Percentiles rank a stretch among this genome's conserved stretches.
Evolutionary conservation across 257 asterid species (phyloP).

Genomic region (Solanum rostratum): DNA sequence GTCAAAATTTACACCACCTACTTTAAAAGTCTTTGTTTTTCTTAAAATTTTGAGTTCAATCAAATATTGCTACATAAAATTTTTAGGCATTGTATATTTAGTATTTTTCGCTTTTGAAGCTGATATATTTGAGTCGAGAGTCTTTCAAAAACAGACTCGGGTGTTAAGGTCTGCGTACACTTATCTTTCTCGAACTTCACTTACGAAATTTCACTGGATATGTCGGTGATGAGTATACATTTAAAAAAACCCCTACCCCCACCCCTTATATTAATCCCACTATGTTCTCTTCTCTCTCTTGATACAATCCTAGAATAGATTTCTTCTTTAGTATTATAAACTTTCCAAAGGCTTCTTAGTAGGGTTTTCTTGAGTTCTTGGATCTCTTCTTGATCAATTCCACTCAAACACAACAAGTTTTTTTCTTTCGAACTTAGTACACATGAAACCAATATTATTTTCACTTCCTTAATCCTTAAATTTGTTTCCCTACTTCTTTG

Average conservation of each 20-base stretch:
- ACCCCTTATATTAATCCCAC: background rate
- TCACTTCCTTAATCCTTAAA: background rate
- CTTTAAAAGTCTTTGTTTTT: background rate
- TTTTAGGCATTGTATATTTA: no score
- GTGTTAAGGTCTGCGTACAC: no score
- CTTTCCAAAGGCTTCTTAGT: background rate
- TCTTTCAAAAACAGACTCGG: no score
- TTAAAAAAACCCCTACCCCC: background rate
- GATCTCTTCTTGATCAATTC: background rate
- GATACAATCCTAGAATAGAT: background rate
- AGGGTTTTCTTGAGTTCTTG: background rate
- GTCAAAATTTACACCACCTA: background rate
- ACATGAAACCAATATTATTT: conserved; percentile 1
- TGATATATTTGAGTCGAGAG: no score
- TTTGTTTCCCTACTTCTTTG: background rate
- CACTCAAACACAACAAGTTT: background rate
- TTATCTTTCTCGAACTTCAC: no score
- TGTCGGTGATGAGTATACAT: no score
- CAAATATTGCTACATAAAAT: background rate
- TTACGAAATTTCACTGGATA: no score
- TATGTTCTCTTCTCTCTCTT: background rate
- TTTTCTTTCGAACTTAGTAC: background rate
- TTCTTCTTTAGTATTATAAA: background rate
- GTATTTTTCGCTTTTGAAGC: no score
- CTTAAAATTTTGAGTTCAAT: no score